phyloP scores from a whole-genome alignment of 2,329 filamentous ascomycete species.

The Colletotrichum abscissum region DNA sequence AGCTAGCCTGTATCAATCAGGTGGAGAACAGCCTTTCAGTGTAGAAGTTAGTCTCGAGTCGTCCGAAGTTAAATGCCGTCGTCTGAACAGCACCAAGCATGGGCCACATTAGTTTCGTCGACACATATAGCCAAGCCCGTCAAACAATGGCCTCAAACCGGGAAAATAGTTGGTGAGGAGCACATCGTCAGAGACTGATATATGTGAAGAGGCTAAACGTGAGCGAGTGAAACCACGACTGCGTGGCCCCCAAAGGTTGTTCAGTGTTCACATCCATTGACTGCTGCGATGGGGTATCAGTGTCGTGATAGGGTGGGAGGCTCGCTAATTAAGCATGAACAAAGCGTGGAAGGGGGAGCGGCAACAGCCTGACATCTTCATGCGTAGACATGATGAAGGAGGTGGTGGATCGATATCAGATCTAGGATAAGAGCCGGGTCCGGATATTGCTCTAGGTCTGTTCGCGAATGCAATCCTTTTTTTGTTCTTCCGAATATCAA shows the following conservation, averaged over 20 bases:
- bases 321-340: slow-evolving; percentile 14
- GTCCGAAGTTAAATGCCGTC: slow-evolving; percentile 23
- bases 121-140: slow-evolving; percentile 15
- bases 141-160: slow-evolving; percentile 21
- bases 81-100: slow-evolving; percentile 24
- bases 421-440: slow-evolving; percentile 3
- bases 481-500: background rate
- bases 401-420: slow-evolving; percentile 21
- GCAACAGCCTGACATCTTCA: slow-evolving; percentile 24
- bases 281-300: background rate
- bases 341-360: slow-evolving; percentile 4
- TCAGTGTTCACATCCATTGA: background rate
- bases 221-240: slow-evolving; percentile 17
- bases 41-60: slow-evolving; percentile 18
- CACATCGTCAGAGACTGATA: slow-evolving; percentile 3
- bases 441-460: slow-evolving; percentile 5
- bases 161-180: slow-evolving; percentile 7
- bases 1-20: background rate
- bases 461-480: background rate
- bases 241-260: background rate
- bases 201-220: background rate
- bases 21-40: slow-evolving; percentile 16
- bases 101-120: slow-evolving; percentile 9
- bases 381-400: slow-evolving; percentile 19
- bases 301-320: background rate